Evolutionary conservation across 208 protist genomes (phyloP).

Genomic region (Crithidia sp.): DNA sequence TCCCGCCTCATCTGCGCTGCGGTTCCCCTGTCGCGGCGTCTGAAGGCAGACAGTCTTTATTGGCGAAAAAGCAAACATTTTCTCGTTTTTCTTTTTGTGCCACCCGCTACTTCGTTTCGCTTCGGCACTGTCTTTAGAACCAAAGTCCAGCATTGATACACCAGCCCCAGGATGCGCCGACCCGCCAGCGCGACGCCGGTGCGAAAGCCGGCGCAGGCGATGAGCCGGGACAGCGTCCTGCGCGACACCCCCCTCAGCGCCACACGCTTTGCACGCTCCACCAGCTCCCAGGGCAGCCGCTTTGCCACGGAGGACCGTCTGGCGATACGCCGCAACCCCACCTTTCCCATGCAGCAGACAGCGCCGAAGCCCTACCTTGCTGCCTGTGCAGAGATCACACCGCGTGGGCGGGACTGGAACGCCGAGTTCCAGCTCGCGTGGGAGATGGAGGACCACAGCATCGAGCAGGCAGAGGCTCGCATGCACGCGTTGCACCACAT

Average conservation of each 20-base stretch:
- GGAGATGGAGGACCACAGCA: constrained; percentile 72
- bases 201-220: constrained; percentile 8
- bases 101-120: no score
- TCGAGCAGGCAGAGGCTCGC: constrained; percentile 56
- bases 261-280: constrained; percentile 14
- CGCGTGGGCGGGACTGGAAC: constrained; percentile 73
- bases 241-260: constrained; percentile 12
- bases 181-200: constrained; percentile 20
- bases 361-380: constrained; percentile 71
- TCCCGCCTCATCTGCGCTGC: no score
- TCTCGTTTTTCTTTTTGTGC: no score
- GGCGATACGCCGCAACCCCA: constrained; percentile 62
- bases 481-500: constrained; percentile 48
- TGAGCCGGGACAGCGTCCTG: constrained; percentile 11
- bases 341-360: constrained; percentile 82
- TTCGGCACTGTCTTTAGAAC: no score
- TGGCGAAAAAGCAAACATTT: no score
- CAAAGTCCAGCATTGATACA: no score
- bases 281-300: constrained; percentile 29
- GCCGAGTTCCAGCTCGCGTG: constrained; percentile 86
- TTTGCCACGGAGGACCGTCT: constrained; percentile 60
- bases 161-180: constrained; percentile 5
- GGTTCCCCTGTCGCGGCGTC: no score
- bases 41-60: no score
- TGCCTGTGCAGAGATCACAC: constrained; percentile 67